Percentiles rank a stretch among this genome's conserved stretches.
These are phyloP conservation scores for Lotus japonicus DNA, from an alignment of 306 rosid genomes.

Conservation along the genomic window DNA sequence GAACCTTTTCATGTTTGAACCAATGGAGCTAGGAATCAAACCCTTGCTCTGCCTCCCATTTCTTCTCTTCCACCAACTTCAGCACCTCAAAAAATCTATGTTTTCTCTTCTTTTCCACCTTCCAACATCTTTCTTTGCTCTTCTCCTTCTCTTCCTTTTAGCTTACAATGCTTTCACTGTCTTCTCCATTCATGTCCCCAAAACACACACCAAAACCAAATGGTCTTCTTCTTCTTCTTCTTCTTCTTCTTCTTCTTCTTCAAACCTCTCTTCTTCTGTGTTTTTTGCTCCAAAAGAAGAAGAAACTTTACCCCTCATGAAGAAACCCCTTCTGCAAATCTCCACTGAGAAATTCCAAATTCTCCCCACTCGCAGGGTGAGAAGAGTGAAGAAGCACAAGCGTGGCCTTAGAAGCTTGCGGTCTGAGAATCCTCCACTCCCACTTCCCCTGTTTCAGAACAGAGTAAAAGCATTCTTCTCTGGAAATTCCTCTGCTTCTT, in stretches of 20 bases:
- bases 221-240: conserved; percentile 34
- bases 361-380: not conserved
- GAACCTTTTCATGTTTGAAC: not conserved
- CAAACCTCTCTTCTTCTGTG: conserved; percentile 38
- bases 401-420: conserved; percentile 41
- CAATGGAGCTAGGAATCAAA: not conserved
- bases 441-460: conserved; percentile 22
- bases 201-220: conserved; percentile 5
- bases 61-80: conserved; percentile 24
- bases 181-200: conserved; percentile 44
- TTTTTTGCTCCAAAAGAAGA: conserved; percentile 32
- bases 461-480: conserved; percentile 44
- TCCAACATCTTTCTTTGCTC: conserved; percentile 49
- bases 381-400: conserved; percentile 38
- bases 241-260: no score
- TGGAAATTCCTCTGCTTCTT: conserved; percentile 26
- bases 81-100: conserved; percentile 29
- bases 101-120: conserved; percentile 35
- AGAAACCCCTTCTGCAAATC: conserved; percentile 21
- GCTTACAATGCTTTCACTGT: conserved; percentile 53
- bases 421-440: conserved; percentile 4
- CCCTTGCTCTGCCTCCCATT: not conserved
- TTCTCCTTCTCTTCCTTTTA: conserved; percentile 53
- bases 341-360: not conserved
- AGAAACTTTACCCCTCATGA: conserved; percentile 18